Conservation (phyloP, 2,329 filamentous ascomycete species). For the Phyllosticta ampelicida region DNA sequence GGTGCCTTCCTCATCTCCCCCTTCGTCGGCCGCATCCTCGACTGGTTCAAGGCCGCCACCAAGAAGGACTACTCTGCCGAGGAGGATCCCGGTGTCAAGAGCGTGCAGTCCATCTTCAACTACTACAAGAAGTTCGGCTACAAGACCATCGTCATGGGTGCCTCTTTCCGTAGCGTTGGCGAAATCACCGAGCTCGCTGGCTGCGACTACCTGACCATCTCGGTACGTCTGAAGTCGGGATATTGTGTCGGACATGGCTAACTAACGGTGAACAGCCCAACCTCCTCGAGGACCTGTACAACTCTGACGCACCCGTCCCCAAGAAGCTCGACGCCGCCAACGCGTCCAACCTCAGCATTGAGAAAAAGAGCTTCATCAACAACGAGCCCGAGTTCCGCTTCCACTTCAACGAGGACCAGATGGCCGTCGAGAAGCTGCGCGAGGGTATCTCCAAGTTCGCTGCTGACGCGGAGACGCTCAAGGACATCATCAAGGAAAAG, state of each 20-base stretch:
- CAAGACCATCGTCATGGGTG: slow-evolving; percentile 99
- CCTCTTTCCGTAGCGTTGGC: slow-evolving; percentile 90
- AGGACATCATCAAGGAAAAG: slow-evolving; percentile 85
- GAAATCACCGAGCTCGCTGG: slow-evolving; percentile 98
- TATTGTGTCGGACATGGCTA: not conserved
- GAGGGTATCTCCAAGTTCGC: slow-evolving; percentile 99
- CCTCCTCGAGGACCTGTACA: slow-evolving; percentile 87
- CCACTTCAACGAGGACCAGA: slow-evolving; percentile 99
- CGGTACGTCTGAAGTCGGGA: slow-evolving; percentile 45
- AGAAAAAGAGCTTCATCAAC: slow-evolving; percentile 85
- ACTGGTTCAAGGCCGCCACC: slow-evolving; percentile 95
- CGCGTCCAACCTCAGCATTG: slow-evolving; percentile 59
- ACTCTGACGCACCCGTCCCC: slow-evolving; percentile 69
- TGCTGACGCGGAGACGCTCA: slow-evolving; percentile 86
- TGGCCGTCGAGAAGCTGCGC: slow-evolving; percentile 98
- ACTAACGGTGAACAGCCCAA: slow-evolving; percentile 49
- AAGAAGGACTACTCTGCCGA: slow-evolving; percentile 87
- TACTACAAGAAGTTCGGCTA: slow-evolving; percentile 99
- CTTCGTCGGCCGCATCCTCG: slow-evolving; percentile 97
- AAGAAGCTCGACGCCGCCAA: slow-evolving; percentile 76
- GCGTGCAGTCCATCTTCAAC: slow-evolving; percentile 91
- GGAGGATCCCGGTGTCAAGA: slow-evolving; percentile 93
- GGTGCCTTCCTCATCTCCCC: slow-evolving; percentile 96
- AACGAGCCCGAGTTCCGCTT: slow-evolving; percentile 90
- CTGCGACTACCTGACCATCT: slow-evolving; percentile 98